Evolutionary conservation across 2,329 filamentous ascomycete species (phyloP), one percentile per base, ranked within the genome.

Genomic region (Acephala macrosclerotiorum): DNA sequence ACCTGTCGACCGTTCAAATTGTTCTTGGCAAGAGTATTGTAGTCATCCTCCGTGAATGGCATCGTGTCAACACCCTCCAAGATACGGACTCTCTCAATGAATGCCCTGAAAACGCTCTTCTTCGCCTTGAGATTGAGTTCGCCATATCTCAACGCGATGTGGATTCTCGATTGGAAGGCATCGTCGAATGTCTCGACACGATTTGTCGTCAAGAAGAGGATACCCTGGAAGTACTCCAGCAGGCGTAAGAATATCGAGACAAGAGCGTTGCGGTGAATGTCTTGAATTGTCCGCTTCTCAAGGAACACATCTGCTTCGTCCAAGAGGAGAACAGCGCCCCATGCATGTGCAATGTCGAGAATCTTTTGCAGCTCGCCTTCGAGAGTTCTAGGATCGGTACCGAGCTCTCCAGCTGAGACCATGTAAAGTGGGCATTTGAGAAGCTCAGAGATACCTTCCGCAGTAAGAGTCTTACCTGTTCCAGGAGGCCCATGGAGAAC

Each of bases 211-310:
- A 97, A 79, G 81, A 97, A 96, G 4, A 97, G 78, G 61, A 97
- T 96, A 2, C 94, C 94, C 75, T 96, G 92, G 80, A 96, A 97
- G 77, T 97, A 97, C 78, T 97, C 94, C 0, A 97, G 83, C 64
- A 95, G 84, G 0, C 93, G 89, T 2, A 97, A 81, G 82, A 97
- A 97, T 73, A 97, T 93, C 76, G 89, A 92, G 60, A 97, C 94
- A 0, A 96, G 86, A 0, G 91, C 91, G 72, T 97, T 97, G 65
- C 93, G 89, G 75, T 94, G 90, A 60, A 96, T 90, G 72, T 97
- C 92, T 69, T 93, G 89, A 73, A 93, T 89, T 57, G 92, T 91
- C 1, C 93, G 88, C 77, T 92, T 91, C 81, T 96, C 92, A 11
- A 97, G 81, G 79, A 94, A 94, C 4, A 94, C 90, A 72, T 95